A percentile compares a stretch with the other conserved stretches of the same genome.
Evolutionary conservation across 768 basidiomycete genomes (phyloP).

Genomic region (Kwoniella mangroviensis): DNA sequence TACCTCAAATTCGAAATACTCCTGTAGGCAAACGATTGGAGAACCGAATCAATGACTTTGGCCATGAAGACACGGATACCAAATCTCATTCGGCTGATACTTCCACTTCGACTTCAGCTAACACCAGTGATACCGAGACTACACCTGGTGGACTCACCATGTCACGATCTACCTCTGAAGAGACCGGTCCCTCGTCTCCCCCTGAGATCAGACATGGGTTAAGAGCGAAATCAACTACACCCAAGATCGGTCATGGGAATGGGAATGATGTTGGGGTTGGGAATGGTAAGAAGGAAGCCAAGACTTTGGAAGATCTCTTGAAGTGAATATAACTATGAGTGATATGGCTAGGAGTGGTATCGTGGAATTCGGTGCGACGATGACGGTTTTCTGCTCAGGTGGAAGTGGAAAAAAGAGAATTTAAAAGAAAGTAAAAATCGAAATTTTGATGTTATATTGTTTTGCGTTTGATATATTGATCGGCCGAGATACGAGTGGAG

Average conservation of each 20-base stretch:
- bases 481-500: background rate
- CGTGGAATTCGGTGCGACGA: too few relatives aligned
- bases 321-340: background rate
- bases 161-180: conserved; percentile 14
- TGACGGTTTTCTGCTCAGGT: too few relatives aligned
- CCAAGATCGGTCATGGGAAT: conserved; percentile 1
- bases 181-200: conserved; percentile 13
- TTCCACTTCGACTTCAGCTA: background rate
- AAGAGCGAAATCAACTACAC: conserved; percentile 7
- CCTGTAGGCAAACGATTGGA: conserved; percentile 48
- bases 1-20: conserved; percentile 38
- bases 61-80: background rate
- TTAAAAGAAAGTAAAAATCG: background rate
- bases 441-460: background rate
- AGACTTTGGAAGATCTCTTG: conserved; percentile 20
- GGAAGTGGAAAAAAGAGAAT: background rate
- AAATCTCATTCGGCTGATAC: background rate
- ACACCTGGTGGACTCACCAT: conserved; percentile 16
- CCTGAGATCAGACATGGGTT: conserved; percentile 7
- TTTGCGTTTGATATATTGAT: background rate
- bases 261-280: background rate
- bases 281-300: background rate
- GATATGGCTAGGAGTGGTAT: background rate
- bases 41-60: conserved; percentile 19
- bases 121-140: conserved; percentile 10